Conservation (phyloP, 441 rosid species). For the Omphalea diandra region DNA sequence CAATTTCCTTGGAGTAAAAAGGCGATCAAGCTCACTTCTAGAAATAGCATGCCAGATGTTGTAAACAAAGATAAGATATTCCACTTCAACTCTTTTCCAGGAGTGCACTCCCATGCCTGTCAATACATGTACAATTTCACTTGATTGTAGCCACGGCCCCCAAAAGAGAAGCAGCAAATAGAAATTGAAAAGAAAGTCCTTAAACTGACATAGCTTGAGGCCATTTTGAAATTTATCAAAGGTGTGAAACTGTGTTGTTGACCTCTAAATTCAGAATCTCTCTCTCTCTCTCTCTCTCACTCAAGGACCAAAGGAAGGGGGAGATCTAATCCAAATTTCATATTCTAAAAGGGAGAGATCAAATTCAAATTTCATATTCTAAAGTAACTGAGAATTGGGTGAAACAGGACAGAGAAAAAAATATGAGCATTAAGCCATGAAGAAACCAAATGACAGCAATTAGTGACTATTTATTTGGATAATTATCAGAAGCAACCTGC, state of each 20-base stretch:
- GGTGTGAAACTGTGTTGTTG: not conserved
- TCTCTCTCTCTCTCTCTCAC: no score
- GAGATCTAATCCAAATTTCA: no score
- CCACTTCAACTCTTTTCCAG: constrained; percentile 78
- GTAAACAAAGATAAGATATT: constrained; percentile 73
- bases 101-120: constrained; percentile 84
- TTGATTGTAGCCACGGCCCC: not conserved
- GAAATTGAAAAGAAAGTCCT: not conserved
- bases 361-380: no score
- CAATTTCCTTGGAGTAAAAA: constrained; percentile 87
- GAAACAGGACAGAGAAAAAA: not conserved
- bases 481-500: not conserved
- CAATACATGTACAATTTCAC: constrained; percentile 11
- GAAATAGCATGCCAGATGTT: constrained; percentile 84
- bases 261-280: not conserved
- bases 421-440: not conserved
- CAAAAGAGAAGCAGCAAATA: not conserved
- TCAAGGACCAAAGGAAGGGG: no score
- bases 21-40: constrained; percentile 96
- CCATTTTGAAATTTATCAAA: not conserved
- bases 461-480: not conserved
- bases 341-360: no score
- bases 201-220: not conserved
- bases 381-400: no score
- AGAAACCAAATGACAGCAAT: not conserved